Evolutionary conservation across 306 rosid species (phyloP).

Genomic region (Herpetospermum pedunculosum): DNA sequence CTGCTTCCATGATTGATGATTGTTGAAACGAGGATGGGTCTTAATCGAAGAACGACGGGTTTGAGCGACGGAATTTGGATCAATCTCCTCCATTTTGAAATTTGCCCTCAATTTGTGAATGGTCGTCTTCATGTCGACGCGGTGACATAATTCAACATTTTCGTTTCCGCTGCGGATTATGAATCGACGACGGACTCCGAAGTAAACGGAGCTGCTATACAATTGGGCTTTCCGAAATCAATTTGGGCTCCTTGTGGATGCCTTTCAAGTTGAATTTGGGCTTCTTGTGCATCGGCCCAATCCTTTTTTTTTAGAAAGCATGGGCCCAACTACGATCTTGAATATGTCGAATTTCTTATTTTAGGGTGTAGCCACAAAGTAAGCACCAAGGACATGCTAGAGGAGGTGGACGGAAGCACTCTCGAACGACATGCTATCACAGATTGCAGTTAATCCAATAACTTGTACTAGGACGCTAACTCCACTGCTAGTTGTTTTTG

Average conservation of each 20-base stretch:
- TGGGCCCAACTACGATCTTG: neutral
- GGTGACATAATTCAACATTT: neutral
- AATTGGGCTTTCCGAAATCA: neutral
- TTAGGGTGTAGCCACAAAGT: too few relatives aligned
- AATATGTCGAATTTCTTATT: too few relatives aligned
- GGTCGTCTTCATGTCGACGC: neutral
- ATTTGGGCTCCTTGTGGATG: neutral
- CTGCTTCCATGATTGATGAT: slow-evolving; percentile 44
- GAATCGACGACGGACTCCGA: neutral
- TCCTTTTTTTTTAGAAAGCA: too few relatives aligned
- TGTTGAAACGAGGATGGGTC: slow-evolving; percentile 34
- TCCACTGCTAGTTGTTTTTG: too few relatives aligned
- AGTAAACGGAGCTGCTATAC: neutral
- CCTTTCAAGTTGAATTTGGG: neutral
- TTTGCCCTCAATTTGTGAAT: neutral
- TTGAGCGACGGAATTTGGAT: neutral
- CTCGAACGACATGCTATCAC: too few relatives aligned
- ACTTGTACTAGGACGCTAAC: too few relatives aligned
- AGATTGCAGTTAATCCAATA: too few relatives aligned
- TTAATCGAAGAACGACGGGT: slow-evolving; percentile 36
- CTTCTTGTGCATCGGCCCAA: neutral
- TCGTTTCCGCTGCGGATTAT: neutral
- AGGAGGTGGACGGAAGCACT: too few relatives aligned
- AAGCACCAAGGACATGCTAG: too few relatives aligned
- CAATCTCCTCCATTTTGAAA: neutral